Base-by-base conservation (phyloP, 2,329 filamentous ascomycete species). In the Byssoonygena ceratinophila region DNA sequence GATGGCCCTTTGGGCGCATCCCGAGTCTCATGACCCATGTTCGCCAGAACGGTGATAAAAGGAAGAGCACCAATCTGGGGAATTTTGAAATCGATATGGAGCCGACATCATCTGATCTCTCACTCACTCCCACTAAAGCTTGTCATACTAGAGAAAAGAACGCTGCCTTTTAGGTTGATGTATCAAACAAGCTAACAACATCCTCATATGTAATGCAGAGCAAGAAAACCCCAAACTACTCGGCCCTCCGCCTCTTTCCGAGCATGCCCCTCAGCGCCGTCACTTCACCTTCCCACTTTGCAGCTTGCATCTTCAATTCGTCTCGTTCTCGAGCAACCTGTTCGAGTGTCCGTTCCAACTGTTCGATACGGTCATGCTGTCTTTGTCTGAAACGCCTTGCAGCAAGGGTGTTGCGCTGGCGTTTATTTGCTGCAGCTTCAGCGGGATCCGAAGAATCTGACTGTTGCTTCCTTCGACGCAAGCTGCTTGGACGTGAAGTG, bases 321-420 rank as follows among this genome's bases (percentile, higher is more conserved):
- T 87, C 82, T 16, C 81, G 70, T 61, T 86, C 83, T 45, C 73
- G 66, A 54, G 77, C 77, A 61, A 82, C 75, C 40, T 76, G 73
- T 44, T 75, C 75, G 39, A 87, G 68, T 18, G 78, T 75, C 7
- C 69, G 65, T 65, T 86, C 82, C 29, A 87, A 73, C 55, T 79
- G 76, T 23, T 68, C 69, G 64, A 85, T 78, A 56, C 81, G 79
- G 59, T 86, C 82, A 31, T 85, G 74, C 43, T 82, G 79, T 64
- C 83, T 84, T 64, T 86, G 82, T 23, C 83, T 79, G 63, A 85
- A 86, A 56, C 83, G 81, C 56, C 81, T 76, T 27, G 83, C 83
- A n/a, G 83, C 83, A 56, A 84, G 74, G 12, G 82, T 86, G 66
- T 87, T 86, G 56, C 79, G 77, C 56, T 79, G 77, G 25, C 83